Evolutionary conservation across 106 monocot genomes (phyloP).

Genomic region (Dendrobium huoshanense): DNA sequence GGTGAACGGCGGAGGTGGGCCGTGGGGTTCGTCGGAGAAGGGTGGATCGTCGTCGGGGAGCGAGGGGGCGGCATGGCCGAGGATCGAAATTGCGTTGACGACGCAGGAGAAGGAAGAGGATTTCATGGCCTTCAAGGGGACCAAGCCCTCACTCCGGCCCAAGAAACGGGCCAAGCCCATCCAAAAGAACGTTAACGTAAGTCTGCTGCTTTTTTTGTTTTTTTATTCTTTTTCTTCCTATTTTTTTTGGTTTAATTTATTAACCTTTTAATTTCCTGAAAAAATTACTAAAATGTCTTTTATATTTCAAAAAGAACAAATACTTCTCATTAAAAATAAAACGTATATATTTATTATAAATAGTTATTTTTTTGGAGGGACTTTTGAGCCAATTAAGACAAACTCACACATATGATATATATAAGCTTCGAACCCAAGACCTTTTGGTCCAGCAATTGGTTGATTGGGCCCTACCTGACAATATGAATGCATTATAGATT

Average conservation of each 20-base stretch:
- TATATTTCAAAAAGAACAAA: not conserved
- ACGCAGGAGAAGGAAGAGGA: conserved; percentile 84
- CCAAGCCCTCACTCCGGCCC: conserved; percentile 67
- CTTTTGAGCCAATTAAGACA: too few relatives aligned
- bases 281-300: not conserved
- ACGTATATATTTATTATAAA: too few relatives aligned
- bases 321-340: not conserved
- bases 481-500: too few relatives aligned
- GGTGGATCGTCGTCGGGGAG: conserved; percentile 33
- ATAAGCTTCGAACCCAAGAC: too few relatives aligned
- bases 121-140: conserved; percentile 69
- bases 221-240: not conserved
- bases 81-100: conserved; percentile 47
- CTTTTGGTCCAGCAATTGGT: too few relatives aligned
- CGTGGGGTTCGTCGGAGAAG: conserved; percentile 9
- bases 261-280: not conserved
- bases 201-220: conserved; percentile 1
- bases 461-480: too few relatives aligned
- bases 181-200: conserved; percentile 65
- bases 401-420: too few relatives aligned
- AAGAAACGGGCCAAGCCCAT: conserved; percentile 78
- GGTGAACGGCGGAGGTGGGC: not conserved
- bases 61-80: conserved; percentile 52
- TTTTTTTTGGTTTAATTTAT: not conserved
- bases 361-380: too few relatives aligned